Conservation (phyloP, 2,329 filamentous ascomycete genomes). For the Sclerotinia nivalis region DNA sequence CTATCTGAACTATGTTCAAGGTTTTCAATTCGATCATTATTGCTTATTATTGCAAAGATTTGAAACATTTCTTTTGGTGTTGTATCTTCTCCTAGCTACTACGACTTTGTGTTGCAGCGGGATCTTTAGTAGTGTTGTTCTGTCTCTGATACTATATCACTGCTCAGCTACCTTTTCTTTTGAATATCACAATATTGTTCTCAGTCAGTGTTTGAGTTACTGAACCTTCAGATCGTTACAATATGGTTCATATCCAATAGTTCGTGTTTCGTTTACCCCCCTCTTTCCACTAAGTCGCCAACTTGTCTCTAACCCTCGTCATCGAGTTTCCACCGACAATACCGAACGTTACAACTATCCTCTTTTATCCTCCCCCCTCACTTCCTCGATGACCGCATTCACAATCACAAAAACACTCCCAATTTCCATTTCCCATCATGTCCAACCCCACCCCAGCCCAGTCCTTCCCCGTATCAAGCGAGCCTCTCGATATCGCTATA, state of each 20-base stretch:
- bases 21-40: neutral
- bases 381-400: neutral
- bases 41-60: too few species aligned
- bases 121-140: neutral
- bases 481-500: constrained; percentile 1
- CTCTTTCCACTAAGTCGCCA: neutral
- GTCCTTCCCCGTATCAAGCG: neutral
- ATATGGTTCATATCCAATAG: neutral
- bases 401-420: too few species aligned
- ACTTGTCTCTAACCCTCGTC: neutral
- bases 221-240: neutral
- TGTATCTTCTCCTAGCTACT: too few species aligned
- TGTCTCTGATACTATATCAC: neutral
- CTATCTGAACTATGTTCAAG: neutral
- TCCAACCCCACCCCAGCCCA: neutral
- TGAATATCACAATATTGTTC: neutral
- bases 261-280: neutral
- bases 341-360: neutral
- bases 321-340: neutral
- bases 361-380: too few species aligned
- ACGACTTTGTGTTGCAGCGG: neutral
- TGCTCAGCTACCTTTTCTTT: neutral
- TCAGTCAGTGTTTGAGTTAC: neutral
- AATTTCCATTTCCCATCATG: neutral
- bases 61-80: neutral